These are phyloP conservation scores for Patellifolia procumbens DNA, from an alignment of 179 eudicot genomes.

Conservation along the genomic window DNA sequence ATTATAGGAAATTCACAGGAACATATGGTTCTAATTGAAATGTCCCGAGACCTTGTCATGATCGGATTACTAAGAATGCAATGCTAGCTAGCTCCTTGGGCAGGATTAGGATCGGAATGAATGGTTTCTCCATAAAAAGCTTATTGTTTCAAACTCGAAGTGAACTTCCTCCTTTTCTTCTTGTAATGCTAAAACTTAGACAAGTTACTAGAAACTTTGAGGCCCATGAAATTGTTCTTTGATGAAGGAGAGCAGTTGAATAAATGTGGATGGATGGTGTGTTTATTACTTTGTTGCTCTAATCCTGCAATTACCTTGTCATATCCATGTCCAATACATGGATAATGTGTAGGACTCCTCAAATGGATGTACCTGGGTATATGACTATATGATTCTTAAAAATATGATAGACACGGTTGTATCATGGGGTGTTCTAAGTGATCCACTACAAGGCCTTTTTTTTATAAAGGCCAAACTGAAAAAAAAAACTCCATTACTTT, in stretches of 20 bases:
- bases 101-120: not conserved
- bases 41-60: not conserved
- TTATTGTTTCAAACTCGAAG: not conserved
- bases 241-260: conserved; percentile 1
- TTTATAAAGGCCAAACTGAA: no score
- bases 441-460: no score
- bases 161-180: not conserved
- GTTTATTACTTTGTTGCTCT: not conserved
- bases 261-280: not conserved
- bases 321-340: not conserved
- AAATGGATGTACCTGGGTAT: not conserved
- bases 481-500: no score
- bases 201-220: not conserved
- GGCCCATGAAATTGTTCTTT: not conserved
- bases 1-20: no score
- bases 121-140: not conserved
- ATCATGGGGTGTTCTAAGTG: no score
- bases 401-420: not conserved
- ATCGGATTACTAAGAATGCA: not conserved
- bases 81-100: not conserved
- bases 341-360: not conserved
- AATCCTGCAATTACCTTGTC: not conserved
- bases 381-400: not conserved
- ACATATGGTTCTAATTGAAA: not conserved
- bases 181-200: not conserved